Evolutionary conservation across 2,329 filamentous ascomycete species (phyloP), one percentile per base, ranked within the genome.

Genomic region (Zymoseptoria tritici): DNA sequence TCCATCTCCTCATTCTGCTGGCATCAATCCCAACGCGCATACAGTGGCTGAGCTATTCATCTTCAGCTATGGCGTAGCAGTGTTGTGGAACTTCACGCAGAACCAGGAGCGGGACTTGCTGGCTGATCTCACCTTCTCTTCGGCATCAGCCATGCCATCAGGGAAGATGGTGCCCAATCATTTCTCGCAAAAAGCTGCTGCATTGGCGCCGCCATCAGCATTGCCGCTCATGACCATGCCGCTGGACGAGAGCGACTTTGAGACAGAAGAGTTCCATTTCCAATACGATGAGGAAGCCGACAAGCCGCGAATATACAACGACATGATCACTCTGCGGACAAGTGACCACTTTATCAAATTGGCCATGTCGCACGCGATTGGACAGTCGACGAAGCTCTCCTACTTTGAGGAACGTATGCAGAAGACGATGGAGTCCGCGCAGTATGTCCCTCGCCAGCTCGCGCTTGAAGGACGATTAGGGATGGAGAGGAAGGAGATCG

Each of bases 281-380:
- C 92, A 97, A 74, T 99, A 99, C 78, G 96, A 90, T 68, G 83
- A 85, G 0, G 83, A 90, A 60, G 91, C 94, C 36, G 88, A 91
- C 63, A 85, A 92, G 55, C 94, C 94, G 4, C 85, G 94, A 59
- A 89, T 99, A 29, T 99, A 95, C 78, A 97, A 99, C 76, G 94
- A 99, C 75, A 99, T 99, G 94, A 97, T 99, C 69, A 99, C 94
- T 0, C 79, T 99, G 52, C 83, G 95, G 63, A 95, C 91, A 61
- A 87, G 90, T 49, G 94, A 99, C 76, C 94, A 99, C 77, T 97
- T 99, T 93, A 96, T 97, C 73, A 97, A 97, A 76, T 81, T 99
- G 16, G 91, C 93, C 36, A 99, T 99, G 79, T 95, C 90, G 73
- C 94, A 99, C 73, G 94, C 92, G 46, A 97, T 99, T 67, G 91